Evolutionary conservation across 2,329 filamentous ascomycete genomes (phyloP).

Genomic region (Calycina marina): DNA sequence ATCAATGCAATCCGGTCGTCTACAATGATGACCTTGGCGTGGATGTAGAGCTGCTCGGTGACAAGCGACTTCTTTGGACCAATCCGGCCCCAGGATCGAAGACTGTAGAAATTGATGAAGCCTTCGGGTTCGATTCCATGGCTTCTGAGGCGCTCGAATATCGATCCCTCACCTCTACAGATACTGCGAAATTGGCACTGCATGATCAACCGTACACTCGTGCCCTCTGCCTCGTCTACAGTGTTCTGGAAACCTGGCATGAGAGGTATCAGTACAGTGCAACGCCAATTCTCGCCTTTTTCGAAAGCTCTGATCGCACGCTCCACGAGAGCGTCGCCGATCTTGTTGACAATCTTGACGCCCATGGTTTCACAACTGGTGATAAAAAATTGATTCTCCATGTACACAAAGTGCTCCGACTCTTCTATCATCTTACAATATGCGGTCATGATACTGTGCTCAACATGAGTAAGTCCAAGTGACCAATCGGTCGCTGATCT

Average conservation of each 20-base stretch:
- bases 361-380: conserved; percentile 81
- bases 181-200: conserved; percentile 96
- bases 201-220: conserved; percentile 88
- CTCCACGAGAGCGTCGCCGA: conserved; percentile 87
- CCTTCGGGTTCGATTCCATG: conserved; percentile 82
- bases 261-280: conserved; percentile 77
- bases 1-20: conserved; percentile 90
- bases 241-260: conserved; percentile 99
- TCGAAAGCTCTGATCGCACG: conserved; percentile 74
- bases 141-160: conserved; percentile 72
- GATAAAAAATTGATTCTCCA: conserved; percentile 98
- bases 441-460: conserved; percentile 91
- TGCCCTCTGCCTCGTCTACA: conserved; percentile 85
- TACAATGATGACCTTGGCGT: conserved; percentile 92
- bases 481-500: conserved; percentile 88
- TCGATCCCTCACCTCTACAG: conserved; percentile 79
- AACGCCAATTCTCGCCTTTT: conserved; percentile 80
- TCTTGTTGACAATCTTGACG: conserved; percentile 78
- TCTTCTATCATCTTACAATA: conserved; percentile 91
- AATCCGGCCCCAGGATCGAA: conserved; percentile 86
- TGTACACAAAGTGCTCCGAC: conserved; percentile 95
- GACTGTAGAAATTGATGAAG: conserved; percentile 87
- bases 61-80: conserved; percentile 68
- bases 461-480: conserved; percentile 71
- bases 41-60: conserved; percentile 95